Evolutionary conservation across 345 rosid genomes (phyloP), one percentile per base, ranked within the genome.

Genomic region (Mallotus nudiflorus): DNA sequence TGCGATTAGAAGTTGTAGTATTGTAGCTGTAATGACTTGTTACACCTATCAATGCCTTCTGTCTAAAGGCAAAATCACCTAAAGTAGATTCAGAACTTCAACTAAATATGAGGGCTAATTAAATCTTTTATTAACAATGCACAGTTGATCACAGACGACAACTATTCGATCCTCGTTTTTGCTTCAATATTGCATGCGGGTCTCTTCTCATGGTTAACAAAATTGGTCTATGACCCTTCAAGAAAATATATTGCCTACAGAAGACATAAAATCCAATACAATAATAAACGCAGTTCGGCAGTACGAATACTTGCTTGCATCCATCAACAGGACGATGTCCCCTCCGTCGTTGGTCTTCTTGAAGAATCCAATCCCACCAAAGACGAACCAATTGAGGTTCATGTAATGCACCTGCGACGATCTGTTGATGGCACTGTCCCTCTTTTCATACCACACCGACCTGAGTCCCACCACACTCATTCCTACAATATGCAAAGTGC

Each of bases 241-340:
- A 85, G 74, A 73, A 85, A 74, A 72, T 81, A 81, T 24, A 39
- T 76, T 53, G 81, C 85, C 35, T 85, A 83, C 59, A 63, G 46
- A 70, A 75, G 70, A 56, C 78, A 74, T n/a, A 74, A 79, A 0
- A 68, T 85, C 37, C 77, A 77, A 61, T 74, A 78, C 49, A 52
- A 25, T 46, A 45, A 42, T 22, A 31, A 77, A n/a, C 49, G 12
- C 16, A 39, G 45, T 28, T 55, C 77, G 2, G 84, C 80, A 1
- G 66, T 85, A 29, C 72, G 80, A 59, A 64, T 85, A 55, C 75
- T 85, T 67, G 63, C 83, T 29, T 82, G 85, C 62, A 67, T 85
- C 77, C 75, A 79, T n/a, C 66, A 82, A 7, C 73, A 76, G 2
- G 78, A 81, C 28, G 58, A 73, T 18, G 80, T 81, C 14, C 70